A percentile compares a stretch with the other conserved stretches of the same genome.
phyloP scores from a whole-genome alignment of 306 rosid species.

The Rosa lucieae region DNA sequence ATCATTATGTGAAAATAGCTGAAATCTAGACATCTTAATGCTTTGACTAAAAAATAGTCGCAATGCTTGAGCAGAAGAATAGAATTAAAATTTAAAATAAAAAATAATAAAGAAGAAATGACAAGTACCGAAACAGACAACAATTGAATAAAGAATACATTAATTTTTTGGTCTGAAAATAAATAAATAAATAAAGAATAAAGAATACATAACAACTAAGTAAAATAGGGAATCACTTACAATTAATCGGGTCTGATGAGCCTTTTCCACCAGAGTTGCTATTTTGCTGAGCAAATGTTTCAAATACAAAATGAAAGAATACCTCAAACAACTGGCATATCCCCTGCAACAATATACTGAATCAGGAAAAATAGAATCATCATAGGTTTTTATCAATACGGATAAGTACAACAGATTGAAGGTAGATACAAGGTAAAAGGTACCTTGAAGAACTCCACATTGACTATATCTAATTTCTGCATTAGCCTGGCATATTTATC shows the following conservation, averaged over 20 bases:
- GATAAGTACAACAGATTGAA: not conserved
- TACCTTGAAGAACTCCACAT: conserved; percentile 92
- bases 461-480: conserved; percentile 85
- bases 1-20: conserved; percentile 24
- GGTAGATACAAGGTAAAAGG: conserved; percentile 22
- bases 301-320: conserved; percentile 72
- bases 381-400: conserved; percentile 21
- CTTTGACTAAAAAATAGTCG: not conserved
- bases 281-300: conserved; percentile 83
- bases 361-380: conserved; percentile 49
- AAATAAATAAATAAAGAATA: not conserved
- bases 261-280: conserved; percentile 67
- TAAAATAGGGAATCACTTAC: conserved; percentile 48
- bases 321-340: conserved; percentile 89
- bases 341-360: conserved; percentile 77
- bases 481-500: conserved; percentile 98
- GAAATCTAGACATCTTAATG: not conserved
- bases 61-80: conserved; percentile 18
- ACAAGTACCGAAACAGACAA: not conserved
- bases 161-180: not conserved
- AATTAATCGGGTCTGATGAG: conserved; percentile 54
- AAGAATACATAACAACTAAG: not conserved
- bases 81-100: not conserved
- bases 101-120: not conserved
- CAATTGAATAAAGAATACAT: not conserved